These are phyloP conservation scores for Phaeosphaeriaceae sp. DNA, from an alignment of 2,329 filamentous ascomycete genomes.

Conservation along the genomic window DNA sequence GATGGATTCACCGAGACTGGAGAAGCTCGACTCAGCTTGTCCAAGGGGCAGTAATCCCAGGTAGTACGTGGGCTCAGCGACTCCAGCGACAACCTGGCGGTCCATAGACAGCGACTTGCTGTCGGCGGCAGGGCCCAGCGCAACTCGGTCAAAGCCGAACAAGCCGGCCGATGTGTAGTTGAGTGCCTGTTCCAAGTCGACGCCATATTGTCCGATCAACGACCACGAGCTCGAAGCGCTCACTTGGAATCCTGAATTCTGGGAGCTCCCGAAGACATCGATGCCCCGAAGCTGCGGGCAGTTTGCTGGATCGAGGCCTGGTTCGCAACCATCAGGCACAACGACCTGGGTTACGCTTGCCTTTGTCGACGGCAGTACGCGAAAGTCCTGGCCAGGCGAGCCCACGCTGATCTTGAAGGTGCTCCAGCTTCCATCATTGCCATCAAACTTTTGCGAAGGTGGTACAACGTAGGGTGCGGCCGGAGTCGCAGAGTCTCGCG, in stretches of 20 bases:
- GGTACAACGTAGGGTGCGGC: slow-evolving; percentile 43
- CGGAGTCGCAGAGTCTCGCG: slow-evolving; percentile 22
- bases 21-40: slow-evolving; percentile 38
- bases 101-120: slow-evolving; percentile 27
- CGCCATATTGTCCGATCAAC: slow-evolving; percentile 39
- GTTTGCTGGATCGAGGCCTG: slow-evolving; percentile 31
- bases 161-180: slow-evolving; percentile 34
- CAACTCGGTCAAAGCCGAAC: slow-evolving; percentile 43
- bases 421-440: slow-evolving; percentile 52
- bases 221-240: slow-evolving; percentile 42
- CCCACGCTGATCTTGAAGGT: slow-evolving; percentile 52
- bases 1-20: slow-evolving; percentile 32
- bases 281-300: slow-evolving; percentile 41
- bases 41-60: slow-evolving; percentile 41
- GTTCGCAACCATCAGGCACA: slow-evolving; percentile 44
- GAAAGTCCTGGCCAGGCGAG: slow-evolving; percentile 48
- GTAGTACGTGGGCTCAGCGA: slow-evolving; percentile 39
- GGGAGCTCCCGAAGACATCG: slow-evolving; percentile 35
- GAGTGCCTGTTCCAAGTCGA: slow-evolving; percentile 38
- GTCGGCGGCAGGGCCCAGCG: slow-evolving; percentile 32
- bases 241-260: slow-evolving; percentile 41
- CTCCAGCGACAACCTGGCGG: slow-evolving; percentile 37
- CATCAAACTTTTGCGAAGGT: slow-evolving; percentile 45
- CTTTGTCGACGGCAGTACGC: slow-evolving; percentile 46
- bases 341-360: slow-evolving; percentile 39